Evolutionary conservation across 2,329 filamentous ascomycete genomes (phyloP), one percentile per base, ranked within the genome.

Genomic region (Neopestalotiopsis sp.): DNA sequence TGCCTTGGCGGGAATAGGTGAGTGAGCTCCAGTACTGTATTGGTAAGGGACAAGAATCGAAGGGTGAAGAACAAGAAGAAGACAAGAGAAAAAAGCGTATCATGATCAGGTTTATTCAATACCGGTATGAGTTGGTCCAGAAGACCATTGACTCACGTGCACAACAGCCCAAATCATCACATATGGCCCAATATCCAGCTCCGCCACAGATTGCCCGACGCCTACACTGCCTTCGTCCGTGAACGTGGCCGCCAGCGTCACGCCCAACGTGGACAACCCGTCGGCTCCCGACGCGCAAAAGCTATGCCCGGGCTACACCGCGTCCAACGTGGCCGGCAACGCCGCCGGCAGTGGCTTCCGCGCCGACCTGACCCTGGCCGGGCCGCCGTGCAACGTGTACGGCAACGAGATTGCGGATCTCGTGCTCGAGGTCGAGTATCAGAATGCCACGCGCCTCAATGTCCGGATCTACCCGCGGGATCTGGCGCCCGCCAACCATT

Each of bases 381-480:
- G 93, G 0, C 75, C 83, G 10, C 84, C 91, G 6, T 96, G 94
- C 82, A 92, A 95, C 78, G 87, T 89, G 30, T 97, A 95, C 72
- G 94, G 94, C 0, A 91, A 86, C 9, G 94, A 97, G 75, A 82
- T 97, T 34, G 84, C 90, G 32, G 82, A 86, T 4, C 81, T 97
- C 61, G 86, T 85, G 45, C 81, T 97, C 40, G 86, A 88, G 3
- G 90, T 96, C 13, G 87, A 91, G 74, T 91, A 91, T 72, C 89
- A 93, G 75, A 85, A 88, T 4, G 80, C 81, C 14, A 87, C 92
- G 72, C 86, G 92, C 1, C 78, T 96, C 56, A 90, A 91, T 68
- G 83, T 96, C 65, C 88, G 90, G 73, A 94, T 97, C 67, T 82
- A 86, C n/a, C 92, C 92, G 1, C 86, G 88, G 6, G 84, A 91